Conservation (phyloP, 805 yeast species). For the Lipomyces mesembrius region DNA sequence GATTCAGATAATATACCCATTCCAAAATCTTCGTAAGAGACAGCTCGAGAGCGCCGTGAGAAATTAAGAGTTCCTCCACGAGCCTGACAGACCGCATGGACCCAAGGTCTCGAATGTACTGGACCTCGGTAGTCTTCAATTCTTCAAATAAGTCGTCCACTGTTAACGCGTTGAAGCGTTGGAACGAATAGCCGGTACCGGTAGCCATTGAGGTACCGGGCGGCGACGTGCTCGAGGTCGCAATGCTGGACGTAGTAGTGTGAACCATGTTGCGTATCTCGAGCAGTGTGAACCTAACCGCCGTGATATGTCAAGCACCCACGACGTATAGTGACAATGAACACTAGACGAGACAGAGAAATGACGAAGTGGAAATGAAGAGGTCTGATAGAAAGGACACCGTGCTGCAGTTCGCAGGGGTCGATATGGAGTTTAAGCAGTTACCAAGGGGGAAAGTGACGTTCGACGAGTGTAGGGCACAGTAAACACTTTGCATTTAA, state of each 20-base stretch:
- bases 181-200: neutral
- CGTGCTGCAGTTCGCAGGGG: no score
- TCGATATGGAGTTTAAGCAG: no score
- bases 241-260: constrained; percentile 10
- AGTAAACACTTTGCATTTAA: no score
- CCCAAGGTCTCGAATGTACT: constrained; percentile 27
- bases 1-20: constrained; percentile 22
- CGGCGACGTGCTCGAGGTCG: constrained; percentile 1
- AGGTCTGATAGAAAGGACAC: no score
- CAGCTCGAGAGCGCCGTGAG: constrained; percentile 26
- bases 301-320: neutral
- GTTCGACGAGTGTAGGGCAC: no score
- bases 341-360: no score
- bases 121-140: constrained; percentile 24
- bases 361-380: no score
- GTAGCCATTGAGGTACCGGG: constrained; percentile 4
- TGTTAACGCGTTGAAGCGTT: constrained; percentile 27
- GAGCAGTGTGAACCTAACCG: neutral
- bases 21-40: constrained; percentile 22
- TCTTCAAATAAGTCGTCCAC: constrained; percentile 34
- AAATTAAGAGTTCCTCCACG: constrained; percentile 27
- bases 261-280: constrained; percentile 6
- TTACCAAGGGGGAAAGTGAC: no score
- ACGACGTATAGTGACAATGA: neutral
- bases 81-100: constrained; percentile 23